Conservation (phyloP, 176 grass and related monocot genomes). For the Microstegium vimineum region DNA sequence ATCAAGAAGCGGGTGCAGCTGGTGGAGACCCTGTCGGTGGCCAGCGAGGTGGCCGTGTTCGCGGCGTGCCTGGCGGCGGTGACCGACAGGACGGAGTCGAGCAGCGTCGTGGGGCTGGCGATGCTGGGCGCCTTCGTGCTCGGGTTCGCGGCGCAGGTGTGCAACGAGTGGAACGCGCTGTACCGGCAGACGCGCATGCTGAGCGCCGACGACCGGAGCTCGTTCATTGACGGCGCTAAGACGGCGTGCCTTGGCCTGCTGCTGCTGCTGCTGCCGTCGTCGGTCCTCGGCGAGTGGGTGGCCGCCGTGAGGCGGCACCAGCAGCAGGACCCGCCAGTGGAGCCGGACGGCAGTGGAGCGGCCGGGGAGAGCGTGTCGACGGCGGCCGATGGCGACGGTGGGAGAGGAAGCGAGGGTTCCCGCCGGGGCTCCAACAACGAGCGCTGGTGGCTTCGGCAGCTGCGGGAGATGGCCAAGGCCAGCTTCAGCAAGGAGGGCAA, state of each 20-base stretch:
- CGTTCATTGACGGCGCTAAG: slow-evolving; percentile 59
- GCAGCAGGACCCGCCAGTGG: slow-evolving; percentile 22
- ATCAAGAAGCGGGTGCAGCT: slow-evolving; percentile 89
- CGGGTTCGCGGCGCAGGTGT: slow-evolving; percentile 54
- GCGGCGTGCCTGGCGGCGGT: slow-evolving; percentile 52
- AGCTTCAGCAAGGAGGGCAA: slow-evolving; percentile 72
- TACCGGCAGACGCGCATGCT: slow-evolving; percentile 55
- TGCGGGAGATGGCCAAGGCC: slow-evolving; percentile 81
- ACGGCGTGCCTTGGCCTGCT: slow-evolving; percentile 47
- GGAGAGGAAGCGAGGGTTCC: neutral
- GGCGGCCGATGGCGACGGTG: neutral
- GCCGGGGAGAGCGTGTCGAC: slow-evolving; percentile 14
- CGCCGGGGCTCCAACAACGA: slow-evolving; percentile 40
- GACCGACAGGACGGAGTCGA: slow-evolving; percentile 21
- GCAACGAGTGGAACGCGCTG: slow-evolving; percentile 82
- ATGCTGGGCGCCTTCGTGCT: slow-evolving; percentile 58
- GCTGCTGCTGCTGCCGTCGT: slow-evolving; percentile 51
- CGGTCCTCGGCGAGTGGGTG: slow-evolving; percentile 10
- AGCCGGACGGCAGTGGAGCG: neutral
- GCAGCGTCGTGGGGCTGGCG: slow-evolving; percentile 41
- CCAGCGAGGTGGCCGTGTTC: slow-evolving; percentile 67
- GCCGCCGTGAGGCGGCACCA: neutral
- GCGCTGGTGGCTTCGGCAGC: slow-evolving; percentile 74
- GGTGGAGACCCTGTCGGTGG: slow-evolving; percentile 67
- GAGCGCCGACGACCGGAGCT: slow-evolving; percentile 41